Evolutionary conservation across 306 rosid genomes (phyloP).

Genomic region (Trifolium repens): DNA sequence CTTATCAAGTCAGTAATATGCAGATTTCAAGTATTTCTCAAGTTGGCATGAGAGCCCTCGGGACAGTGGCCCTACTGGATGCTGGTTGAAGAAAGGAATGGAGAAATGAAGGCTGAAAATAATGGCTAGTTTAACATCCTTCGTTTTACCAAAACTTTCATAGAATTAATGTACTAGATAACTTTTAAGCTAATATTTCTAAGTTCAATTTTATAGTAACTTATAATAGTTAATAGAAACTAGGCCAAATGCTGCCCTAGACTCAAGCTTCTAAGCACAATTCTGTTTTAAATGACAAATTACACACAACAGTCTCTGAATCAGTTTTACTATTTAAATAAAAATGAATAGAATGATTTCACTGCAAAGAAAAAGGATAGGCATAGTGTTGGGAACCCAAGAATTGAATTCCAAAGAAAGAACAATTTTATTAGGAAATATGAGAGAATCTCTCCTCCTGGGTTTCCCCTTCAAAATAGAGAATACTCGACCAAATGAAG

Average conservation of each 20-base stretch:
- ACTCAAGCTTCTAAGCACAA: background rate
- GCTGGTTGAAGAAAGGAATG: slow-evolving; percentile 9
- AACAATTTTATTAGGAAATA: too few relatives aligned
- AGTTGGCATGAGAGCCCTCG: background rate
- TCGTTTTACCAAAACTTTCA: background rate
- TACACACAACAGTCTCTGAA: slow-evolving; percentile 14
- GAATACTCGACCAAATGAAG: too few relatives aligned
- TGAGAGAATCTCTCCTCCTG: too few relatives aligned
- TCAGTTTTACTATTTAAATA: slow-evolving; percentile 4
- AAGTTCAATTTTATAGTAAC: background rate
- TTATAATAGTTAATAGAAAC: background rate
- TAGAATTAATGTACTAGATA: background rate
- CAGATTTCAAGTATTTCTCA: background rate
- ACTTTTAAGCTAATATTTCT: slow-evolving; percentile 1
- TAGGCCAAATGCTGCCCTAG: background rate
- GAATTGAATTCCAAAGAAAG: too few relatives aligned
- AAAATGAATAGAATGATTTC: slow-evolving; percentile 27
- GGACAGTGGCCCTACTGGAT: background rate
- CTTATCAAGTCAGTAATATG: background rate
- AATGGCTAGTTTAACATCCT: background rate
- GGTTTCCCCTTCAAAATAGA: too few relatives aligned
- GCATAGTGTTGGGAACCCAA: too few relatives aligned
- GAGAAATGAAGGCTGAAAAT: background rate
- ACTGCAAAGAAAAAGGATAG: slow-evolving; percentile 9
- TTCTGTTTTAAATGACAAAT: background rate